These are phyloP conservation scores for Radiomyces spectabilis DNA, from an alignment of 192 early-diverging fungal genomes.

Conservation along the genomic window DNA sequence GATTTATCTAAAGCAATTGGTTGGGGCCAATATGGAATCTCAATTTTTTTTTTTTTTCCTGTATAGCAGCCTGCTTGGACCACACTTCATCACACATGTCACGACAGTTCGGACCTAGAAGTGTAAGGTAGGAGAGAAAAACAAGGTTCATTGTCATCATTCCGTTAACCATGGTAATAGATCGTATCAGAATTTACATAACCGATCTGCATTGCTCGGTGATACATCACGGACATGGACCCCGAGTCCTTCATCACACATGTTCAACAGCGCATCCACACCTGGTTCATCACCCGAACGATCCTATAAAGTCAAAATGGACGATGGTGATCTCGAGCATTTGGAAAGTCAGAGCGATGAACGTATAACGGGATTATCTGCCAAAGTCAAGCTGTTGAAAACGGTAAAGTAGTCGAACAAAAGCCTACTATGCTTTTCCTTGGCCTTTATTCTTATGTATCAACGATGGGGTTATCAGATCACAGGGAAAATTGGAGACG, in stretches of 20 bases:
- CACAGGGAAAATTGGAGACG: conserved; percentile 30
- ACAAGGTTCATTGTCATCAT: background rate
- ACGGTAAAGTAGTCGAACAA: conserved; percentile 9
- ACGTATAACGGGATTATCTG: conserved; percentile 21
- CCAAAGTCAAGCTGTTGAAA: conserved; percentile 28
- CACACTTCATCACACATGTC: background rate
- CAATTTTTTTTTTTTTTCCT: background rate
- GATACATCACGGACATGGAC: conserved; percentile 14
- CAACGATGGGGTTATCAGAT: conserved; percentile 9
- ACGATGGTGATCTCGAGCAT: conserved; percentile 28
- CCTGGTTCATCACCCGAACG: conserved; percentile 1
- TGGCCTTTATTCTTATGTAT: background rate
- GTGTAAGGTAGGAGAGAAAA: background rate
- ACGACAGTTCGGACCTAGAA: conserved; percentile 9
- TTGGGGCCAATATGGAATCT: background rate
- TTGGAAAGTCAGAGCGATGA: conserved; percentile 31
- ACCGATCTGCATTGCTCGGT: conserved; percentile 22
- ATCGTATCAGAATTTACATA: conserved; percentile 28
- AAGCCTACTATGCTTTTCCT: background rate
- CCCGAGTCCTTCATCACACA: conserved; percentile 10
- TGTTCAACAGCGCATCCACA: conserved; percentile 1
- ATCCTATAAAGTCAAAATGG: conserved; percentile 14
- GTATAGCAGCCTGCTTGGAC: too few relatives aligned
- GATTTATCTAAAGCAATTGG: background rate
- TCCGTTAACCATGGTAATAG: background rate